phyloP scores from a whole-genome alignment of 176 grass and related monocot species.

The Carex cristatella region DNA sequence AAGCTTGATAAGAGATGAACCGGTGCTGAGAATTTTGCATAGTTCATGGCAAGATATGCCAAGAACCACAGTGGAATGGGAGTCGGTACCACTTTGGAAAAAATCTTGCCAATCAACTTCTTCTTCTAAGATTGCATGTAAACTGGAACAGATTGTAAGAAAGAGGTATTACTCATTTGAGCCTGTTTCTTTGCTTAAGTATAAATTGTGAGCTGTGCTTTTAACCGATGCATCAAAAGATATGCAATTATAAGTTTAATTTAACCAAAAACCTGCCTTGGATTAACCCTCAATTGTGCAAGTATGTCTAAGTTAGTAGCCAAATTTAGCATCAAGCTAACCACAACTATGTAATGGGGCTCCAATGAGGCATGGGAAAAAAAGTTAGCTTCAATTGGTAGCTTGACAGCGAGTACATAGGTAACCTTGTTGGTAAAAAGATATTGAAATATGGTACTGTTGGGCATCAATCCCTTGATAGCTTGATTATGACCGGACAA shows the following conservation, averaged over 20 bases:
- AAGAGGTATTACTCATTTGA: conserved; percentile 4
- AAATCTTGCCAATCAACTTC: conserved; percentile 77
- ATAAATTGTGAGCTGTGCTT: background rate
- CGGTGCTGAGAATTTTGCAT: conserved; percentile 69
- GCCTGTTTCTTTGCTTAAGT: background rate
- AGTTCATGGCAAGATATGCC: conserved; percentile 76
- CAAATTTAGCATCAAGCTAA: background rate
- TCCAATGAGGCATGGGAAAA: background rate
- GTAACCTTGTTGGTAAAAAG: background rate
- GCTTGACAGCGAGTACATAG: background rate
- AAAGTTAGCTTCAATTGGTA: background rate
- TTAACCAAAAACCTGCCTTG: background rate
- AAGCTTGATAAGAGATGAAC: conserved; percentile 58
- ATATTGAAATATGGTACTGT: background rate
- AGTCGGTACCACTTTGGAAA: conserved; percentile 48
- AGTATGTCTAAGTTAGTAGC: background rate
- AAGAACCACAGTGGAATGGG: conserved; percentile 49
- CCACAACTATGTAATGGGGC: background rate
- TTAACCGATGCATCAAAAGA: background rate
- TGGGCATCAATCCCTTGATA: background rate
- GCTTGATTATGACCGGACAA: background rate
- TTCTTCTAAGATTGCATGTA: conserved; percentile 46
- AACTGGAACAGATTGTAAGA: conserved; percentile 39
- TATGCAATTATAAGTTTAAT: background rate
- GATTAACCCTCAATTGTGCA: background rate